Evolutionary conservation across 129 eudicot genomes (phyloP).

Genomic region (Cynara cardunculus): DNA sequence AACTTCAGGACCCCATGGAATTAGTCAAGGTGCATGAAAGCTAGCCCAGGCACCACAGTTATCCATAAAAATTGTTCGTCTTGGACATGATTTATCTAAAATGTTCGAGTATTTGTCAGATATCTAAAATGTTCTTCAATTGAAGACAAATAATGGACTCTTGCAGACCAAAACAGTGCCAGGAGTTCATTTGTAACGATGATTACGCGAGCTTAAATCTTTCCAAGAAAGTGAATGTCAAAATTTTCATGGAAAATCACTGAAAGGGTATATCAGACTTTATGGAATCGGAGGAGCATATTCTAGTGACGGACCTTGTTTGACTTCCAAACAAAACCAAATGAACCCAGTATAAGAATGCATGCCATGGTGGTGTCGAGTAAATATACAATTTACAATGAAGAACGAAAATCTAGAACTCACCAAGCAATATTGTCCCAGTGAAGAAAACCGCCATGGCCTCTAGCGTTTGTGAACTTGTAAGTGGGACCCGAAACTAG

Average conservation of each 20-base stretch:
- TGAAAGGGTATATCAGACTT: neutral
- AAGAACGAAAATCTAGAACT: conserved; percentile 23
- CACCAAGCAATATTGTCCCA: conserved; percentile 76
- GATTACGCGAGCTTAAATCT: too few relatives aligned
- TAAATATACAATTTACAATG: neutral
- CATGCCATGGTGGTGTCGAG: neutral
- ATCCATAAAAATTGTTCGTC: too few relatives aligned
- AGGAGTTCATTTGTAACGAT: too few relatives aligned
- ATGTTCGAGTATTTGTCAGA: too few relatives aligned
- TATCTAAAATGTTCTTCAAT: too few relatives aligned
- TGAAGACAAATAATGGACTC: too few relatives aligned
- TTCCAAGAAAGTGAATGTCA: neutral
- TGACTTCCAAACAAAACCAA: neutral
- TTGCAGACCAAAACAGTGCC: too few relatives aligned
- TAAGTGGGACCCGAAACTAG: conserved; percentile 75
- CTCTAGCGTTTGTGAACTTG: conserved; percentile 90
- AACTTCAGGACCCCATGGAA: too few relatives aligned
- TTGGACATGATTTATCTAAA: too few relatives aligned
- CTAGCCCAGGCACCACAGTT: too few relatives aligned
- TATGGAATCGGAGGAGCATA: neutral
- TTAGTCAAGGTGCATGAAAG: too few relatives aligned
- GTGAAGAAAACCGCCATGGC: conserved; percentile 89
- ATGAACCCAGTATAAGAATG: neutral
- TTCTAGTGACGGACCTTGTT: neutral
- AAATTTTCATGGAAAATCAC: neutral